phyloP scores from a whole-genome alignment of 2,329 filamentous ascomycete genomes.

The Monilinia fructicola region DNA sequence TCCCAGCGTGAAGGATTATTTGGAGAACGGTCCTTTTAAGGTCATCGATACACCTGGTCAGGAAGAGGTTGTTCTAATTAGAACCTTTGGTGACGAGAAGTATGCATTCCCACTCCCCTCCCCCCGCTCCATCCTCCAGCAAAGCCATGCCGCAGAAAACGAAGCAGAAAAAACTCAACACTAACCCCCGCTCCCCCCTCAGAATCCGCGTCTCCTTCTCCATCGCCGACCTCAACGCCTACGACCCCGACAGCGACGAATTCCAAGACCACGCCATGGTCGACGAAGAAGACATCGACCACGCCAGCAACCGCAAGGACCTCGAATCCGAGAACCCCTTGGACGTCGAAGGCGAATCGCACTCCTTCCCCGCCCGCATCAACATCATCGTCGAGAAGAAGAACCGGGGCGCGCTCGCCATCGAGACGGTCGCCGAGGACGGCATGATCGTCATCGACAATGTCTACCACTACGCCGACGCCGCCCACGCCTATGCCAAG shows the following conservation, averaged over 20 bases:
- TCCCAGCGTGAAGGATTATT: constrained; percentile 79
- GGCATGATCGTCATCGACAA: constrained; percentile 86
- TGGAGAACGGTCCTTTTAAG: constrained; percentile 82
- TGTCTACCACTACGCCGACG: constrained; percentile 81
- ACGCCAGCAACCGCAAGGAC: constrained; percentile 49
- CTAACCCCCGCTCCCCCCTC: constrained; percentile 11
- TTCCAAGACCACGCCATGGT: constrained; percentile 56
- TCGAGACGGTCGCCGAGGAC: constrained; percentile 84
- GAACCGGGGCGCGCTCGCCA: constrained; percentile 77
- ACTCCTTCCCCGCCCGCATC: constrained; percentile 74
- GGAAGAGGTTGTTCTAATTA: constrained; percentile 83
- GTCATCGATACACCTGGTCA: constrained; percentile 78
- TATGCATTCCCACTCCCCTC: constrained; percentile 46
- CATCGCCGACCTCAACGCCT: constrained; percentile 75
- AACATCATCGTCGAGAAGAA: constrained; percentile 88
- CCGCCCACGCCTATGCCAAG: constrained; percentile 72
- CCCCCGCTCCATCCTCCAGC: constrained; percentile 37
- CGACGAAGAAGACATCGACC: constrained; percentile 50
- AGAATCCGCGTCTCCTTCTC: constrained; percentile 81
- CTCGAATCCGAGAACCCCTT: constrained; percentile 57
- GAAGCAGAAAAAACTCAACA: background rate
- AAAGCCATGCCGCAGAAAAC: background rate
- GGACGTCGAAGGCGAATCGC: constrained; percentile 52
- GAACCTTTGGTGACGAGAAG: constrained; percentile 86
- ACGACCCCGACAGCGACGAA: constrained; percentile 56